phyloP scores from a whole-genome alignment of 2,329 filamentous ascomycete species.

The Epichloe scottii region DNA sequence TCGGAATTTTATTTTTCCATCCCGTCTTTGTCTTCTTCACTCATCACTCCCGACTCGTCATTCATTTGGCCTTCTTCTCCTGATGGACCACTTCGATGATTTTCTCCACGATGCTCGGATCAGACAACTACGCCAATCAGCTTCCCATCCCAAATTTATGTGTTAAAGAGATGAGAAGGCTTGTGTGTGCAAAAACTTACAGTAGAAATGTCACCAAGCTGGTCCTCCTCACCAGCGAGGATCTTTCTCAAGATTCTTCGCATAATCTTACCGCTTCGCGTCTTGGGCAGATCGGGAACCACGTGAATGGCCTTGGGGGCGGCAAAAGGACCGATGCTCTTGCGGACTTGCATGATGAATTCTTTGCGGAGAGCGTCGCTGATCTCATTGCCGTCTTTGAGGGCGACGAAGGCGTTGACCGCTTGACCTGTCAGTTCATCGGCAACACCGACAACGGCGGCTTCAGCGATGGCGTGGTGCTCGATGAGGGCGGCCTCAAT shows the following conservation, averaged over 20 bases:
- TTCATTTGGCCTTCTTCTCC: constrained; percentile 29
- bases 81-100: constrained; percentile 76
- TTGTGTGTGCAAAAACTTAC: constrained; percentile 36
- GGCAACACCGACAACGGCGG: constrained; percentile 82
- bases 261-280: constrained; percentile 98
- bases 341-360: constrained; percentile 84
- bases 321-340: constrained; percentile 94
- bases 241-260: constrained; percentile 94
- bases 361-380: constrained; percentile 82
- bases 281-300: constrained; percentile 92
- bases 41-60: not conserved
- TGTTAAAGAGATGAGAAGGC: not conserved
- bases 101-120: constrained; percentile 77
- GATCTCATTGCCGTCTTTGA: constrained; percentile 73
- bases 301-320: constrained; percentile 88
- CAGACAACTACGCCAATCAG: constrained; percentile 53
- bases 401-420: constrained; percentile 88
- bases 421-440: constrained; percentile 96
- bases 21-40: not conserved
- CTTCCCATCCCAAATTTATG: no score
- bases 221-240: constrained; percentile 90
- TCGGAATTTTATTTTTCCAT: not conserved
- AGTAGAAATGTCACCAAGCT: constrained; percentile 84
- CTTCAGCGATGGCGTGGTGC: constrained; percentile 80
- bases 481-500: constrained; percentile 96